Conservation (phyloP, 2,329 filamentous ascomycete genomes). For the Fusarium fracticaudum region DNA sequence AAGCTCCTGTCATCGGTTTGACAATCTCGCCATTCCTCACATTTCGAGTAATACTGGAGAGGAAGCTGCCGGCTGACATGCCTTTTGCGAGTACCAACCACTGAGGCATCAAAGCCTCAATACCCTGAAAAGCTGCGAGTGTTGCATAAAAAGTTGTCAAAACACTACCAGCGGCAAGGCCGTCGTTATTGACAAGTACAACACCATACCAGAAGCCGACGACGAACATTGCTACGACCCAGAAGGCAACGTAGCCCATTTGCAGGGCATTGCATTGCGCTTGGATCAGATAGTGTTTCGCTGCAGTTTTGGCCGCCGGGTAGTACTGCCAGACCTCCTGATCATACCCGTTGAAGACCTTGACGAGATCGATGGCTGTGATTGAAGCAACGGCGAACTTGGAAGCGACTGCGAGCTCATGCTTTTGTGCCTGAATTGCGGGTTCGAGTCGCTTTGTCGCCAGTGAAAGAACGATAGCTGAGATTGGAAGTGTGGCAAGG, state of each 20-base stretch:
- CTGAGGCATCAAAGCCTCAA: conserved; percentile 79
- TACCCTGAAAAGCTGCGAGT: conserved; percentile 77
- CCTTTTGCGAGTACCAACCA: conserved; percentile 83
- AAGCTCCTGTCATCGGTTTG: background rate
- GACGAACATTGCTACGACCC: conserved; percentile 82
- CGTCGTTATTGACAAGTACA: conserved; percentile 68
- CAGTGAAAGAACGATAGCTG: conserved; percentile 66
- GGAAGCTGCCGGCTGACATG: conserved; percentile 73
- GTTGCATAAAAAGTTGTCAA: conserved; percentile 88
- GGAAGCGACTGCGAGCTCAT: conserved; percentile 73
- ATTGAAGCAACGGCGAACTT: conserved; percentile 77
- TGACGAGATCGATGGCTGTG: conserved; percentile 82
- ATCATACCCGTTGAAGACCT: conserved; percentile 81
- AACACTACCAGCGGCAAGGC: conserved; percentile 71
- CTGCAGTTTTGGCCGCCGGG: conserved; percentile 64
- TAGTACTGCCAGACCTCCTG: conserved; percentile 75
- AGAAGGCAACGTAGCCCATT: conserved; percentile 76
- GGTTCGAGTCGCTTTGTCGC: conserved; percentile 70
- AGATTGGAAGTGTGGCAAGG: conserved; percentile 76
- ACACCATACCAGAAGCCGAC: conserved; percentile 91
- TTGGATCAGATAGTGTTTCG: conserved; percentile 72
- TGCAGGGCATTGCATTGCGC: conserved; percentile 76
- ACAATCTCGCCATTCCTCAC: background rate
- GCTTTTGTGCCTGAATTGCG: conserved; percentile 75
- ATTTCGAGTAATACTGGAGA: conserved; percentile 60